Percentiles rank a stretch among this genome's conserved stretches.
Evolutionary conservation across 2,329 filamentous ascomycete genomes (phyloP).

Genomic region (Xenoacremonium recifei): DNA sequence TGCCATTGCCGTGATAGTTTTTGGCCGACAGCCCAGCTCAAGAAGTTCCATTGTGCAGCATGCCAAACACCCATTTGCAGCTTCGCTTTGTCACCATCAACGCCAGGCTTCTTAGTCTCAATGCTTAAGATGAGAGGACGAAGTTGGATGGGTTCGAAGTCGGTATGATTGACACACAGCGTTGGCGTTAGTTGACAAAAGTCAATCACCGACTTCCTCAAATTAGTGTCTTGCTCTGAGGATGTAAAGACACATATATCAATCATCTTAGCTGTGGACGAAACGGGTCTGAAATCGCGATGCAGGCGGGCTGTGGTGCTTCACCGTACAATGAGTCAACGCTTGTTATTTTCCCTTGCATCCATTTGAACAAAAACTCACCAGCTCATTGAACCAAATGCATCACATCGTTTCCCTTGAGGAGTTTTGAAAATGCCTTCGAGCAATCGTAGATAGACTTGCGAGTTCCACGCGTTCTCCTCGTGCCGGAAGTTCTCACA

Average conservation of each 20-base stretch:
- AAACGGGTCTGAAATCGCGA: conserved; percentile 4
- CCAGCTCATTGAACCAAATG: conserved; percentile 4
- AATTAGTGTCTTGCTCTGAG: background rate
- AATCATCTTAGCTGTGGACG: conserved; percentile 2
- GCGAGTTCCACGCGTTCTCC: background rate
- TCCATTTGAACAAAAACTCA: conserved; percentile 1
- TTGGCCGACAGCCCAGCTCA: conserved; percentile 5
- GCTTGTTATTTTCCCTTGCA: background rate
- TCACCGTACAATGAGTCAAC: background rate
- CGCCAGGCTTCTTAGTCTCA: conserved; percentile 2
- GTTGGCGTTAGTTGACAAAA: conserved; percentile 5
- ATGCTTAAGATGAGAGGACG: conserved; percentile 3
- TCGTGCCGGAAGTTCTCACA: conserved; percentile 2
- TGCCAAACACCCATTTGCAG: conserved; percentile 6
- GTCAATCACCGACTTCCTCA: background rate
- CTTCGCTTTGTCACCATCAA: conserved; percentile 1
- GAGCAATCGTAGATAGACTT: conserved; percentile 5
- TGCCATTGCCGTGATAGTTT: conserved; percentile 1
- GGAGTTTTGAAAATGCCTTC: background rate
- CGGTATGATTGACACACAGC: conserved; percentile 7
- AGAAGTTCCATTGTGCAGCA: conserved; percentile 5
- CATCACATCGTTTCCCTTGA: background rate
- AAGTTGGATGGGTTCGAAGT: background rate
- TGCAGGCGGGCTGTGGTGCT: conserved; percentile 4
- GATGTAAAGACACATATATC: conserved; percentile 5